Evolutionary conservation across 345 rosid species (phyloP).

Genomic region (Corymbia maculata): DNA sequence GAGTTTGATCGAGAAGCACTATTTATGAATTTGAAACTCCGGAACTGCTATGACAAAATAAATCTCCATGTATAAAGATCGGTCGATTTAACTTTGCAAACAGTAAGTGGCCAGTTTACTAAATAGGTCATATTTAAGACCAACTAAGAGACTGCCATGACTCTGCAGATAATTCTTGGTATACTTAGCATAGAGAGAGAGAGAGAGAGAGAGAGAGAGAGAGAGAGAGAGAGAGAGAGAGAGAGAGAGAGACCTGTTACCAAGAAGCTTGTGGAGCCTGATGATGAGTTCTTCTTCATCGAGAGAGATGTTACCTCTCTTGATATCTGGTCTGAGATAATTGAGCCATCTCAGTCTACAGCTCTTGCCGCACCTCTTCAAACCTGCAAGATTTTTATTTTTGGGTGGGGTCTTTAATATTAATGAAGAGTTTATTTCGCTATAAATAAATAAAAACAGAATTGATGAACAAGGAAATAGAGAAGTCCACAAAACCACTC

Average conservation of each 20-base stretch:
- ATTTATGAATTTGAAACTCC: not conserved
- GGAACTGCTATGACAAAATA: not conserved
- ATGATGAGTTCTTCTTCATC: conserved; percentile 59
- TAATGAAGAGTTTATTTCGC: not conserved
- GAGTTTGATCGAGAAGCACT: not conserved
- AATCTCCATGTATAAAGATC: not conserved
- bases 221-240: not conserved
- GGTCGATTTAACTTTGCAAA: not conserved
- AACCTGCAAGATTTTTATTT: conserved; percentile 6
- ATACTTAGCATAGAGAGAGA: not conserved
- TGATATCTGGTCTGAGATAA: conserved; percentile 52
- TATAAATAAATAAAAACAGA: not conserved
- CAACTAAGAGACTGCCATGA: not conserved
- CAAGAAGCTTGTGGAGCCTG: conserved; percentile 51
- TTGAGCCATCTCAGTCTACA: conserved; percentile 55
- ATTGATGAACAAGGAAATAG: not conserved
- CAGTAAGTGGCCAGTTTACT: not conserved
- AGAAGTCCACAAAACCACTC: not conserved
- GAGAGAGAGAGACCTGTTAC: conserved; percentile 28
- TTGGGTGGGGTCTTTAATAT: not conserved
- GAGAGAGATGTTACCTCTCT: conserved; percentile 42
- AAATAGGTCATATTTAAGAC: not conserved
- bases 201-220: not conserved
- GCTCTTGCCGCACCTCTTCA: conserved; percentile 60
- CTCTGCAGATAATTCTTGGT: not conserved